These are phyloP conservation scores for Candida frijolesensis DNA, from an alignment of 1,139 yeast genomes.

Conservation along the genomic window DNA sequence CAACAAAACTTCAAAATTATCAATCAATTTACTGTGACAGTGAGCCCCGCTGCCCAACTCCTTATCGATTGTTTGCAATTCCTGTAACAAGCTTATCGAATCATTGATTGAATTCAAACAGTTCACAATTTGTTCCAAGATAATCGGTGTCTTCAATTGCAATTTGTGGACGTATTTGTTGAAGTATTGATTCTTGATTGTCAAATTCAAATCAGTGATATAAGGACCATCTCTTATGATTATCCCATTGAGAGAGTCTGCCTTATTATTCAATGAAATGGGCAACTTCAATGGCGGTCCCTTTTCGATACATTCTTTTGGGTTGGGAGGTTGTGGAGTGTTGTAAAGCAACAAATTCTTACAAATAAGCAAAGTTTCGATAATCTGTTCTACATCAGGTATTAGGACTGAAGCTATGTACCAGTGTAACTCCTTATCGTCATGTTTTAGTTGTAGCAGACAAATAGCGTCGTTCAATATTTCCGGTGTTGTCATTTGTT, in stretches of 20 bases:
- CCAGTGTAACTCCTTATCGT: conserved; percentile 48
- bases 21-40: conserved; percentile 24
- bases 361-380: conserved; percentile 44
- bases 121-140: conserved; percentile 35
- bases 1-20: conserved; percentile 29
- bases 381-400: conserved; percentile 43
- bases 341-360: conserved; percentile 40
- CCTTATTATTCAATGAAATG: conserved; percentile 37
- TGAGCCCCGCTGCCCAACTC: background rate
- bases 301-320: conserved; percentile 26
- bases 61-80: conserved; percentile 16
- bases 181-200: conserved; percentile 33
- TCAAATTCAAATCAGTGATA: conserved; percentile 33
- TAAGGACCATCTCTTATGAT: conserved; percentile 45
- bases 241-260: conserved; percentile 45
- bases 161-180: conserved; percentile 32
- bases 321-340: conserved; percentile 42
- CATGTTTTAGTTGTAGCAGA: conserved; percentile 22
- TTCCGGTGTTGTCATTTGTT: conserved; percentile 1
- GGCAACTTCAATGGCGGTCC: conserved; percentile 47
- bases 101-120: conserved; percentile 36
- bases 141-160: conserved; percentile 30
- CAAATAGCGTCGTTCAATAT: background rate
- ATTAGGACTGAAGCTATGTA: conserved; percentile 29
- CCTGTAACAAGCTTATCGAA: conserved; percentile 29